Percentiles rank a stretch among this genome's conserved stretches.
phyloP scores from a whole-genome alignment of 2,329 filamentous ascomycete species.

The Elsinoe ampelina region DNA sequence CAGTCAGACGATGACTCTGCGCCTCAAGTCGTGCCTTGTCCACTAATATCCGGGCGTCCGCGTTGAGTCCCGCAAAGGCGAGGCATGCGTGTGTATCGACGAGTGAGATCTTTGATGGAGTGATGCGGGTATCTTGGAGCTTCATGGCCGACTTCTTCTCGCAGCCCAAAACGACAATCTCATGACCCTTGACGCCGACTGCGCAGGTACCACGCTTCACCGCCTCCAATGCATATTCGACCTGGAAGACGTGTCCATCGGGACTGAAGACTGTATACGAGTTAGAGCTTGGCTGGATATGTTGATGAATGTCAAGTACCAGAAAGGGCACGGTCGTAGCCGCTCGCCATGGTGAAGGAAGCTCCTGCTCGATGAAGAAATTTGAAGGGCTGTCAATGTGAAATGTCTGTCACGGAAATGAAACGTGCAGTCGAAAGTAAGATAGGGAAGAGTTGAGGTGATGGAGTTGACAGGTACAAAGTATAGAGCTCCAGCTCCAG shows the following conservation, averaged over 20 bases:
- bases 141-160: constrained; percentile 99
- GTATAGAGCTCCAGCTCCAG: not conserved
- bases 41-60: constrained; percentile 93
- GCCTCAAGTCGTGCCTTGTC: constrained; percentile 97
- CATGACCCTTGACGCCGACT: constrained; percentile 88
- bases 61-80: constrained; percentile 93
- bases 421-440: not conserved
- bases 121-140: constrained; percentile 97
- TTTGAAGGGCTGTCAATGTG: not conserved
- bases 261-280: constrained; percentile 74
- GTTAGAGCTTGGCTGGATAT: constrained; percentile 33
- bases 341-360: constrained; percentile 63
- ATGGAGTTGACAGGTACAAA: not conserved
- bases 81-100: constrained; percentile 94
- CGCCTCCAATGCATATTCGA: constrained; percentile 97
- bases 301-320: constrained; percentile 18
- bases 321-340: constrained; percentile 76
- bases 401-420: not conserved
- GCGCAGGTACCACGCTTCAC: constrained; percentile 99
- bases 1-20: constrained; percentile 91
- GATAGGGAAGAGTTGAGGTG: not conserved
- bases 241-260: constrained; percentile 98
- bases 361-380: not conserved
- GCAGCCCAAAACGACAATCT: constrained; percentile 92
- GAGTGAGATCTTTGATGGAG: constrained; percentile 94